phyloP scores from a whole-genome alignment of 768 basidiomycete species.

The Naganishia antarctica region DNA sequence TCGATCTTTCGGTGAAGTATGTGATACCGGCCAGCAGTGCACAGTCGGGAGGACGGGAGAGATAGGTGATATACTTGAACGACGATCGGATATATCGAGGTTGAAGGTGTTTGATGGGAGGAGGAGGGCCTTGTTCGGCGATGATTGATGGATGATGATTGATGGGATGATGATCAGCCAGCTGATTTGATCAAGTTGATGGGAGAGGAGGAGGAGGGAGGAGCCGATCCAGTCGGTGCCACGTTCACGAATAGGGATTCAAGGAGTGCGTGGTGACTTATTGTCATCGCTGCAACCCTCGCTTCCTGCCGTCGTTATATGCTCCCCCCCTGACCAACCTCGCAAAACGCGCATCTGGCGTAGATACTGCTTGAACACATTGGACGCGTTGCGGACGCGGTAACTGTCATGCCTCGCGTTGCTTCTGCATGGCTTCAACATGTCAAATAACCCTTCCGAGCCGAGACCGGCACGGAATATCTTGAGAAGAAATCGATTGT shows the following conservation, averaged over 20 bases:
- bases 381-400: too few species aligned
- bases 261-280: too few species aligned
- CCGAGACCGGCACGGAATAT: slow-evolving; percentile 17
- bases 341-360: too few species aligned
- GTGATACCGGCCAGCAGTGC: too few species aligned
- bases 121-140: neutral
- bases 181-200: neutral
- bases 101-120: neutral
- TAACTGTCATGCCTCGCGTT: neutral
- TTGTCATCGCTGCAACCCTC: too few species aligned
- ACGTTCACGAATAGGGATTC: neutral
- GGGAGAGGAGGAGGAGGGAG: neutral
- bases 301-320: too few species aligned
- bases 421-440: slow-evolving; percentile 3
- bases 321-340: too few species aligned
- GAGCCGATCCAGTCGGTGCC: neutral
- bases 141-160: neutral
- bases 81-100: too few species aligned
- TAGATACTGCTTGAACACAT: too few species aligned
- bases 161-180: neutral
- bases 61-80: too few species aligned
- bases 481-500: neutral
- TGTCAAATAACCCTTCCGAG: neutral
- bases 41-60: too few species aligned
- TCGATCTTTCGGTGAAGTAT: too few species aligned